Evolutionary conservation across 2,329 filamentous ascomycete species (phyloP), one percentile per base, ranked within the genome.

Genomic region (Xylaria sp.): DNA sequence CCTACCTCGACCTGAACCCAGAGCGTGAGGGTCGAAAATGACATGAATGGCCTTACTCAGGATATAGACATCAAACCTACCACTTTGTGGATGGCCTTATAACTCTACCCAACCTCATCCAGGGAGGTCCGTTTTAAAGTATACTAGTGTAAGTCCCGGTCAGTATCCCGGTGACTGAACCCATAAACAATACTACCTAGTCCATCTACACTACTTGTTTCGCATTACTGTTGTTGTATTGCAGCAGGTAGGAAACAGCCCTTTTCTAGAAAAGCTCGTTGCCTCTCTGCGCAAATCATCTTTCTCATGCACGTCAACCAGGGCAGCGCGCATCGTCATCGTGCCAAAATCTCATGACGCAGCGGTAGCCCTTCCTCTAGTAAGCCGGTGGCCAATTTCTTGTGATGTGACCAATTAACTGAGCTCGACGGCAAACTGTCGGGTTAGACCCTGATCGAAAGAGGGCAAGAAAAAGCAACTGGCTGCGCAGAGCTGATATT

Each of bases 251-350:
- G 20, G 13, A 57, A 57, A 44, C 55, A 25, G 20, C 25, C 10
- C 6, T 23, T 7, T 37, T 56, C 37, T 57, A 57, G 54, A 52
- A 50, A 56, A 46, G 34, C 31, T 41, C 15, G 20, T 20, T 23
- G 39, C 15, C 39, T 20, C 39, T 41, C 41, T 12, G 37, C 37
- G 28, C 28, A 46, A 46, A 23, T 7, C 39, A 28, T 55, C 44
- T 28, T 28, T 15, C n/a, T 60, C 31, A 62, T 63, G 57, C 64
- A 39, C 34, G 20, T 56, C 55, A 39, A 50, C 28, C 12, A 37
- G 23, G 57, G 64, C 51, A 50, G 39, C 41, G 39, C 54, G 64
- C 39, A 62, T 56, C 39, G 48, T 62, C 57, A 51, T 51, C 44
- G 62, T 56, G 31, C 34, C 44, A 63, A 50, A 25, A 15, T 50